Base-by-base conservation (phyloP, 345 rosid genomes). In the Populus pruinosa region DNA sequence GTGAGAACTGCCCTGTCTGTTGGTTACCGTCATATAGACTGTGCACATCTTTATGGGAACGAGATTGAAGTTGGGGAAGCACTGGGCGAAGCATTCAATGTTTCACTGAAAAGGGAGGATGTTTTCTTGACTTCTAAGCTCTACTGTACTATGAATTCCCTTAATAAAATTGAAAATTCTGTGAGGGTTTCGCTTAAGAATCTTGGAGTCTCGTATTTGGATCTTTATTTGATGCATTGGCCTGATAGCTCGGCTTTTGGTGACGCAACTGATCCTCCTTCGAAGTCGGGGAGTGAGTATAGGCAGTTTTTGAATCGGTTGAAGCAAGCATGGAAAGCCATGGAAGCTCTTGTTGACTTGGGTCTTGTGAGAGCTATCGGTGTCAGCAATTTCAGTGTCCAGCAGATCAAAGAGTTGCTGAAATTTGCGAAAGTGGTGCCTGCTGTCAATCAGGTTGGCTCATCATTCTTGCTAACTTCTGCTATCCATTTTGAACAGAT, bases 161-260 rank as follows among this genome's bases (percentile, higher is more conserved):
- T 83, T 70, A 89, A 89, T 80, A 89, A 87, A 87, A 89, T 89
- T 69, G 92, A 89, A 78, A 89, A 89, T 76, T 89, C 84, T 80
- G 92, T 86, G n/a, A 83, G 78, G 63, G 90, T 87, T 63, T 89
- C 90, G 21, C 87, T 87, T 61, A 86, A 87, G 90, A 86, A 87
- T 79, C 87, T 89, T 35, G 88, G 92, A 25, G 92, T 87, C 33
- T 86, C 86, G 9, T 89, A 86, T 75, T 80, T 89, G 79, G 92
- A 89, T 89, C 92, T 89, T 21, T 89, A 89, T 83, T 80, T 89
- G 82, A 83, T 89, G 90, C 90, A 89, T 76, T 87, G 92, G 90
- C 92, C 90, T 29, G 92, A 87, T 67, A 86, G 74, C 84, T 87
- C 89, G 0, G 90, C 83, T 18, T 89, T 89, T 76, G 90, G 92